Percentiles rank a stretch among this genome's conserved stretches.
phyloP scores from a whole-genome alignment of 768 basidiomycete species.

The Russula dissimulans region DNA sequence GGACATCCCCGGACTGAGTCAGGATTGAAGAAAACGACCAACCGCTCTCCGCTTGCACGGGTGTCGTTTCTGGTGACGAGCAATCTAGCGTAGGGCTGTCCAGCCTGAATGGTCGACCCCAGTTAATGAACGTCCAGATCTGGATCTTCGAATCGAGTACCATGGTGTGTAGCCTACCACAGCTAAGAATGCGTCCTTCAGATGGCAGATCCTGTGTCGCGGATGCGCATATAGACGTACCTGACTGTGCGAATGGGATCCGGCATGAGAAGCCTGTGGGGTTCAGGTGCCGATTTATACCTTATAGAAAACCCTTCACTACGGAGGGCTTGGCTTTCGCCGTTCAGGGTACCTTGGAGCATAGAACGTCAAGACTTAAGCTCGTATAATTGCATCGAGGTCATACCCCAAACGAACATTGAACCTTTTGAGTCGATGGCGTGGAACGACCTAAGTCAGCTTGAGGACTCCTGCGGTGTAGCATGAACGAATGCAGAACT shows the following conservation, averaged over 20 bases:
- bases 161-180: conserved; percentile 66
- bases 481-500: conserved; percentile 21
- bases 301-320: conserved; percentile 50
- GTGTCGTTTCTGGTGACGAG: conserved; percentile 37
- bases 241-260: conserved; percentile 53
- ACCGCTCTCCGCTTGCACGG: conserved; percentile 65
- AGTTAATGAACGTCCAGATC: conserved; percentile 69
- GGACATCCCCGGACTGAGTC: conserved; percentile 59
- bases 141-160: conserved; percentile 48
- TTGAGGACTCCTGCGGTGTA: neutral
- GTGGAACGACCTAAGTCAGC: conserved; percentile 63
- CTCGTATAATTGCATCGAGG: neutral
- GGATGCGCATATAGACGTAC: conserved; percentile 29
- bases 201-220: neutral
- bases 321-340: conserved; percentile 30
- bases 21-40: conserved; percentile 75
- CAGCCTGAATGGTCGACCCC: conserved; percentile 71
- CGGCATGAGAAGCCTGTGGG: conserved; percentile 53
- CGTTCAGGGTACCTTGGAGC: conserved; percentile 51
- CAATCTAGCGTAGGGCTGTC: conserved; percentile 31
- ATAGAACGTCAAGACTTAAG: neutral
- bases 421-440: conserved; percentile 68
- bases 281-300: conserved; percentile 40
- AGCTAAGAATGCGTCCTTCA: conserved; percentile 35
- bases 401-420: conserved; percentile 74